Percentiles rank a stretch among this genome's conserved stretches.
phyloP scores from a whole-genome alignment of 495 filamentous ascomycete species.

The Lasiosphaeriaceae sp. region DNA sequence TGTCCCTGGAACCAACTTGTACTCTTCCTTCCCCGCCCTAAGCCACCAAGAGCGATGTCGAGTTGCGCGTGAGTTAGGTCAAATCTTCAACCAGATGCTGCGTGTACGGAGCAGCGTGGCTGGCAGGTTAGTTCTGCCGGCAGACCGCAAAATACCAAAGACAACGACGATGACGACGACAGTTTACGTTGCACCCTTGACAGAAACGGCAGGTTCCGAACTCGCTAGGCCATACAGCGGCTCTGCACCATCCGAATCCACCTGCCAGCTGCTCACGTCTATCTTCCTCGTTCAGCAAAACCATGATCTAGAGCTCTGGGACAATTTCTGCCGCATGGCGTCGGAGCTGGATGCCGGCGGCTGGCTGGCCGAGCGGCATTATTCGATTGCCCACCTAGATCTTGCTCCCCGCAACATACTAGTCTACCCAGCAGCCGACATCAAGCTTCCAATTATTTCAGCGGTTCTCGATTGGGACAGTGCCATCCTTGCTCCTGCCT shows the following conservation, averaged over 20 bases:
- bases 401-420: conserved; percentile 3
- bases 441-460: background rate
- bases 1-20: background rate
- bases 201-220: no score
- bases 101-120: background rate
- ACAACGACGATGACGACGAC: no score
- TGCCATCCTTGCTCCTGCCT: conserved; percentile 4
- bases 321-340: background rate
- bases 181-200: no score
- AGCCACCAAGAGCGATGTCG: background rate
- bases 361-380: background rate
- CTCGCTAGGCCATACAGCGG: no score
- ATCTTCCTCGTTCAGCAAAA: background rate
- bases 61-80: background rate
- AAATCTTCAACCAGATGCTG: background rate
- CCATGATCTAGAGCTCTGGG: background rate
- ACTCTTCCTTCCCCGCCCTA: background rate
- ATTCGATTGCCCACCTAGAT: background rate
- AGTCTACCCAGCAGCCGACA: background rate
- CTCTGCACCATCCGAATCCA: no score
- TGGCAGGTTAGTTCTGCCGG: background rate
- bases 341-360: background rate
- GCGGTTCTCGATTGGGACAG: conserved; percentile 2
- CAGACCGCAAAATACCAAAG: no score
- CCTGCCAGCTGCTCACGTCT: background rate